These are phyloP conservation scores for Mycosarcoma mackinlayi DNA, from an alignment of 1,284 basidiomycete species.

Conservation along the genomic window DNA sequence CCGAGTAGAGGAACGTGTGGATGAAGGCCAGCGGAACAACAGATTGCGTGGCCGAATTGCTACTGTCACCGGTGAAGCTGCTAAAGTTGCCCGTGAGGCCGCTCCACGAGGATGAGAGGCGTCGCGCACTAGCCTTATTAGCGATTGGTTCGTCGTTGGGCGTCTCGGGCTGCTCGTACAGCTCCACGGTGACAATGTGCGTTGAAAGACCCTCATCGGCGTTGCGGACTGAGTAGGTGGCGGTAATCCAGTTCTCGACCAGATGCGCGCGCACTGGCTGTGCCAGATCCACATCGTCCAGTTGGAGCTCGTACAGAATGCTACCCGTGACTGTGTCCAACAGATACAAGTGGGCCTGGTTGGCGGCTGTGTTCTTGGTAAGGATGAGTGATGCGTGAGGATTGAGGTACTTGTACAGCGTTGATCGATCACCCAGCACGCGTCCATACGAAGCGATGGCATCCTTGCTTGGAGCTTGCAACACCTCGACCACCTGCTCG, in stretches of 20 bases:
- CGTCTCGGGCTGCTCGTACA: conserved; percentile 79
- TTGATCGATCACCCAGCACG: conserved; percentile 85
- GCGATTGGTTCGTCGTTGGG: conserved; percentile 74
- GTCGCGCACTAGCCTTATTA: conserved; percentile 5
- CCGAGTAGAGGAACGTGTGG: conserved; percentile 79
- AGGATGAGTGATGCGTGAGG: conserved; percentile 78
- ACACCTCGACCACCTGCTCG: conserved; percentile 46
- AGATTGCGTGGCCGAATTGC: neutral
- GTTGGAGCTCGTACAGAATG: conserved; percentile 71
- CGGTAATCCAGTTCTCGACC: conserved; percentile 93
- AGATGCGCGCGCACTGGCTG: conserved; percentile 75
- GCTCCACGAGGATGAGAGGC: conserved; percentile 25
- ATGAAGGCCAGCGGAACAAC: conserved; percentile 71
- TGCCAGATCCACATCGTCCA: conserved; percentile 63
- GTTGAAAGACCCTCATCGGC: conserved; percentile 69
- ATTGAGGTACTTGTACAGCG: conserved; percentile 94
- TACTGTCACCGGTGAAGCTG: conserved; percentile 44
- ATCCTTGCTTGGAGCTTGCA: conserved; percentile 21
- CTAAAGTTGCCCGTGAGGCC: conserved; percentile 39
- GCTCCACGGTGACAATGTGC: conserved; percentile 76
- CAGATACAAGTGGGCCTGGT: conserved; percentile 75
- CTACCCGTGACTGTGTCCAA: conserved; percentile 83
- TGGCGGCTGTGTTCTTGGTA: conserved; percentile 59
- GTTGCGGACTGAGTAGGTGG: conserved; percentile 75
- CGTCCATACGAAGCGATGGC: conserved; percentile 72